phyloP scores from a whole-genome alignment of 768 basidiomycete genomes.

The Rossbeevera mucosa region DNA sequence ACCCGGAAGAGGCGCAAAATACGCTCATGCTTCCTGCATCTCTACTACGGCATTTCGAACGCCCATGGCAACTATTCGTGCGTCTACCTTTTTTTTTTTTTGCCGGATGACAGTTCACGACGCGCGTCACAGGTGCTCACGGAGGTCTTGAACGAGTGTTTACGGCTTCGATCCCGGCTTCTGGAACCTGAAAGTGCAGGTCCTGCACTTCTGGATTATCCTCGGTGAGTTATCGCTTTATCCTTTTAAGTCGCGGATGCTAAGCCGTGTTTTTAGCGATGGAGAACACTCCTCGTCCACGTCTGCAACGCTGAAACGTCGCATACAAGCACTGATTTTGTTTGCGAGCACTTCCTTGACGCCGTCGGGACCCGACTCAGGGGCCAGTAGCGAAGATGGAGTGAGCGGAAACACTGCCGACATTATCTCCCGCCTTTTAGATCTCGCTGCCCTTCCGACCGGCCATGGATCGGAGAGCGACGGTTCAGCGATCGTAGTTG shows the following conservation, averaged over 20 bases:
- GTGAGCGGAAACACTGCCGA: slow-evolving; percentile 34
- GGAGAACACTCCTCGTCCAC: slow-evolving; percentile 51
- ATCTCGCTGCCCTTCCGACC: slow-evolving; percentile 38
- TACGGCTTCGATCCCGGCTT: slow-evolving; percentile 49
- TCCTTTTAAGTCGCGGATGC: background rate
- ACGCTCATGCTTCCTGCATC: slow-evolving; percentile 64
- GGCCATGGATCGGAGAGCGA: slow-evolving; percentile 32
- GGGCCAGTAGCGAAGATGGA: slow-evolving; percentile 3
- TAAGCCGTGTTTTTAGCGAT: slow-evolving; percentile 38
- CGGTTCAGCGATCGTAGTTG: slow-evolving; percentile 41
- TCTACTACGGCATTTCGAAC: slow-evolving; percentile 53
- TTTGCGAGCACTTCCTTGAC: slow-evolving; percentile 57
- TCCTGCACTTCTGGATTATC: slow-evolving; percentile 52
- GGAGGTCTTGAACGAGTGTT: slow-evolving; percentile 63
- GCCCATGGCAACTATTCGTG: slow-evolving; percentile 50
- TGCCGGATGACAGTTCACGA: background rate
- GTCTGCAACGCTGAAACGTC: slow-evolving; percentile 45
- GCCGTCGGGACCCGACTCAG: slow-evolving; percentile 19
- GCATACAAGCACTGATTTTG: slow-evolving; percentile 62
- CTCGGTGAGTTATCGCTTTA: slow-evolving; percentile 39
- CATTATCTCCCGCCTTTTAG: slow-evolving; percentile 47
- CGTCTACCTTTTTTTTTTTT: slow-evolving; percentile 15
- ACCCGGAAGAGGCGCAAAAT: slow-evolving; percentile 50
- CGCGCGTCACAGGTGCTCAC: slow-evolving; percentile 45
- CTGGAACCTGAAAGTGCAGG: slow-evolving; percentile 33